phyloP scores from a whole-genome alignment of 1,139 yeast species.

The Hyphopichia wangnamkhiaoensis region DNA sequence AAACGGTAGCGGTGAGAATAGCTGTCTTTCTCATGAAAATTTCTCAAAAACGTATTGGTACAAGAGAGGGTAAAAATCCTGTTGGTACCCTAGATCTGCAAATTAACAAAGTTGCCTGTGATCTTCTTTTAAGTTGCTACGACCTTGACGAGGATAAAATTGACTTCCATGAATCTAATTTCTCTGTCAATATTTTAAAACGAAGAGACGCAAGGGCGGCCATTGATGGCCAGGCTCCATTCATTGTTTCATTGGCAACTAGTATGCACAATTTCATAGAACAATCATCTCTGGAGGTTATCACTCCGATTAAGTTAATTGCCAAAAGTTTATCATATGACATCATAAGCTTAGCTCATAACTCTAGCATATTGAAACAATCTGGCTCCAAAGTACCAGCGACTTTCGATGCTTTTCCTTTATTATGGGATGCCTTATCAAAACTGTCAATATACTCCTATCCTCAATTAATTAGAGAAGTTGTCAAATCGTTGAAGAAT shows the following conservation, averaged over 20 bases:
- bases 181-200: slow-evolving; percentile 24
- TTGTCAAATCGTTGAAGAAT: slow-evolving; percentile 44
- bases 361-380: slow-evolving; percentile 44
- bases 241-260: slow-evolving; percentile 23
- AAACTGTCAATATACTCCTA: slow-evolving; percentile 40
- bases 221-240: slow-evolving; percentile 29
- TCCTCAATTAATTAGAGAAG: slow-evolving; percentile 35
- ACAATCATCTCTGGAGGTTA: slow-evolving; percentile 2
- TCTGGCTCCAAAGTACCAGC: slow-evolving; percentile 33
- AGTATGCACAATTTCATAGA: slow-evolving; percentile 7
- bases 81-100: neutral
- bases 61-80: too few species aligned
- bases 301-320: slow-evolving; percentile 44
- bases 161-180: slow-evolving; percentile 16
- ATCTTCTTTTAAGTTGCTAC: slow-evolving; percentile 13
- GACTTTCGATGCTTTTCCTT: slow-evolving; percentile 46
- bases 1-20: slow-evolving; percentile 41
- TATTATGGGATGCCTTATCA: slow-evolving; percentile 47
- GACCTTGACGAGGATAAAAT: slow-evolving; percentile 13
- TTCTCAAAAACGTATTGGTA: neutral
- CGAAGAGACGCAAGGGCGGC: slow-evolving; percentile 38
- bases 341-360: slow-evolving; percentile 54
- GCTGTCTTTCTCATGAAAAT: slow-evolving; percentile 32
- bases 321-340: slow-evolving; percentile 55
- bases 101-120: slow-evolving; percentile 7